These are phyloP conservation scores for Backusella sp. DNA, from an alignment of 192 early-diverging fungal genomes.

Conservation along the genomic window DNA sequence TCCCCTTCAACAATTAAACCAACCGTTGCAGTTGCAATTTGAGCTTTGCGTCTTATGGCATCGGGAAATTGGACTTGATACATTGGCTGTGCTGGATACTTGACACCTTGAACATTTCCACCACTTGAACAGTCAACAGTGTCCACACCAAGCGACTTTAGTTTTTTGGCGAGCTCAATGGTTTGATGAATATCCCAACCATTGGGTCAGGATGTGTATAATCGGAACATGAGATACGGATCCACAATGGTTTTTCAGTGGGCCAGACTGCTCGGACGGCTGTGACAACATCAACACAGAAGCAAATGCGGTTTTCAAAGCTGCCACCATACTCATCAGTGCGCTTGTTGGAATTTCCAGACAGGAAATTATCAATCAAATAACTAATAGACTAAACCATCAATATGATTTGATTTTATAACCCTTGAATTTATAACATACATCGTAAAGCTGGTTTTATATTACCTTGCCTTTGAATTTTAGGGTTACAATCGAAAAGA, in stretches of 20 bases:
- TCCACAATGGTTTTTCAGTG: constrained; percentile 75
- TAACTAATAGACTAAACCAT: constrained; percentile 83
- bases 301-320: constrained; percentile 83
- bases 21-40: constrained; percentile 62
- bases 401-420: constrained; percentile 44
- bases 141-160: constrained; percentile 74
- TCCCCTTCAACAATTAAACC: constrained; percentile 66
- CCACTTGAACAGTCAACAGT: constrained; percentile 81
- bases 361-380: constrained; percentile 76
- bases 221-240: constrained; percentile 79
- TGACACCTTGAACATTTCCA: constrained; percentile 47
- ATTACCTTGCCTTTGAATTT: too few species aligned
- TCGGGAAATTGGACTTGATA: constrained; percentile 69
- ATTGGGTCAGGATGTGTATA: constrained; percentile 50
- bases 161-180: constrained; percentile 53
- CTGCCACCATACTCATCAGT: constrained; percentile 92
- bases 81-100: constrained; percentile 27
- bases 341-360: constrained; percentile 77
- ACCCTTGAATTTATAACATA: not conserved
- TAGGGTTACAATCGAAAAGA: too few species aligned
- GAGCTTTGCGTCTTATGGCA: constrained; percentile 54
- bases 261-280: constrained; percentile 73
- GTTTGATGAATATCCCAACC: constrained; percentile 79
- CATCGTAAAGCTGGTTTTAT: too few species aligned
- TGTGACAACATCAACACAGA: constrained; percentile 67